phyloP scores from a whole-genome alignment of 805 yeast species.

The Ascoidea rubescens region DNA sequence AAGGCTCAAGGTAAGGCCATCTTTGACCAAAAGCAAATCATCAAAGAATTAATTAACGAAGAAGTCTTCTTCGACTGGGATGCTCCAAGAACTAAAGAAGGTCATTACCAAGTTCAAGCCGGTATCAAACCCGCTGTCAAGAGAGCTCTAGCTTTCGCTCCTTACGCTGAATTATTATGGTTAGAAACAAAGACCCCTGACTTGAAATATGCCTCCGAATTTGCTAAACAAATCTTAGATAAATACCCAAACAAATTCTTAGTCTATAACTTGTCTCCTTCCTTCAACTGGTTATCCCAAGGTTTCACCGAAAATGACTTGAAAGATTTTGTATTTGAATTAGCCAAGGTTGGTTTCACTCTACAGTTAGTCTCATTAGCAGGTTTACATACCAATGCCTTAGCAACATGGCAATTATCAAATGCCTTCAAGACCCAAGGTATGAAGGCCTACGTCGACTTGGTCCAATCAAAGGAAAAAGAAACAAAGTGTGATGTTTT shows the following conservation, averaged over 20 bases:
- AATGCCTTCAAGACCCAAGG: slow-evolving; percentile 35
- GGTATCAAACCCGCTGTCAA: slow-evolving; percentile 41
- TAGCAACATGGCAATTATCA: slow-evolving; percentile 37
- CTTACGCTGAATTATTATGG: slow-evolving; percentile 48
- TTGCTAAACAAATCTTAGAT: slow-evolving; percentile 32
- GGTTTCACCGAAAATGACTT: slow-evolving; percentile 36
- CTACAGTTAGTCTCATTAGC: slow-evolving; percentile 48
- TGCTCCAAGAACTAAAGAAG: slow-evolving; percentile 43
- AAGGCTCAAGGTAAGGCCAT: slow-evolving; percentile 8
- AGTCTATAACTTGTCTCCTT: slow-evolving; percentile 47
- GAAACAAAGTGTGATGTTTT: slow-evolving; percentile 33
- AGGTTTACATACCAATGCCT: slow-evolving; percentile 40
- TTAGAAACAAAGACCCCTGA: slow-evolving; percentile 49
- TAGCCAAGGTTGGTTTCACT: slow-evolving; percentile 43
- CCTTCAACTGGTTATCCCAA: slow-evolving; percentile 42
- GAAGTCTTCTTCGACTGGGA: slow-evolving; percentile 42
- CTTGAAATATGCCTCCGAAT: slow-evolving; percentile 30
- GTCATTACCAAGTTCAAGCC: slow-evolving; percentile 33
- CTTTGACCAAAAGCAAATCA: slow-evolving; percentile 13
- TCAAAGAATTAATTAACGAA: slow-evolving; percentile 16
- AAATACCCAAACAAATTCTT: slow-evolving; percentile 37
- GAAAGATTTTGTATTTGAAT: slow-evolving; percentile 33
- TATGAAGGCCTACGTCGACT: slow-evolving; percentile 43
- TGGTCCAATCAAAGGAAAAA: slow-evolving; percentile 34
- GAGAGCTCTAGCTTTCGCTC: slow-evolving; percentile 39